Evolutionary conservation across 495 filamentous ascomycete species (phyloP).

Genomic region (Cetradonia linearis): DNA sequence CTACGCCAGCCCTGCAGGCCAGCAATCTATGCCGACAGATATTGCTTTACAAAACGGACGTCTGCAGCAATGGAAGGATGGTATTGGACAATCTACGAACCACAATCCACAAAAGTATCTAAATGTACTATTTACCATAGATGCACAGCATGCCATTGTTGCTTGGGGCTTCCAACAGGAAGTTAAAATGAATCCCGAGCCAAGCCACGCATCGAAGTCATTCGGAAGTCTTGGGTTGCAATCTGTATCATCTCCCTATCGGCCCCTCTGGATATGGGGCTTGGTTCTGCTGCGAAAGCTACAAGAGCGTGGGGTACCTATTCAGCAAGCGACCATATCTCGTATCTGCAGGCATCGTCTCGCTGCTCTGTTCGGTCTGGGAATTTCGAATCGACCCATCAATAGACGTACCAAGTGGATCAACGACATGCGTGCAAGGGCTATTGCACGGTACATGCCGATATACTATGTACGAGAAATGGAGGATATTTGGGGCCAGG

Average conservation of each 20-base stretch:
- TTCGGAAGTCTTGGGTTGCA: not conserved
- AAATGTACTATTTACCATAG: conserved; percentile 34
- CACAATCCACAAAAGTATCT: conserved; percentile 28
- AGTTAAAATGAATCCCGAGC: conserved; percentile 18
- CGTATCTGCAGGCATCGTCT: conserved; percentile 41
- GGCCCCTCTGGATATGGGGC: conserved; percentile 38
- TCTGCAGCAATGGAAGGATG: not conserved
- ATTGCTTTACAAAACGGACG: not conserved
- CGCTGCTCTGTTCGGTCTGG: conserved; percentile 39
- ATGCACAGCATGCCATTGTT: conserved; percentile 44
- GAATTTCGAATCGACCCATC: conserved; percentile 24
- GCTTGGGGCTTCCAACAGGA: conserved; percentile 48
- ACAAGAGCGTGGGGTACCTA: conserved; percentile 35
- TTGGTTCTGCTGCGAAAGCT: conserved; percentile 42
- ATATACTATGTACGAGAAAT: conserved; percentile 23
- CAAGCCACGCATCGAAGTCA: not conserved
- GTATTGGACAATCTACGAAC: not conserved
- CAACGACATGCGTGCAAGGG: conserved; percentile 10
- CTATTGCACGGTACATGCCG: conserved; percentile 1
- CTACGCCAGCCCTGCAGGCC: conserved; percentile 26
- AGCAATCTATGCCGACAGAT: not conserved
- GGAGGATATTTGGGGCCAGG: conserved; percentile 24
- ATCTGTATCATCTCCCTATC: conserved; percentile 5
- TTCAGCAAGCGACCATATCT: conserved; percentile 31
- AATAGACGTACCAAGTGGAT: conserved; percentile 23